Conservation (phyloP, 2,329 filamentous ascomycete species). For the Geoglossum cookeanum region DNA sequence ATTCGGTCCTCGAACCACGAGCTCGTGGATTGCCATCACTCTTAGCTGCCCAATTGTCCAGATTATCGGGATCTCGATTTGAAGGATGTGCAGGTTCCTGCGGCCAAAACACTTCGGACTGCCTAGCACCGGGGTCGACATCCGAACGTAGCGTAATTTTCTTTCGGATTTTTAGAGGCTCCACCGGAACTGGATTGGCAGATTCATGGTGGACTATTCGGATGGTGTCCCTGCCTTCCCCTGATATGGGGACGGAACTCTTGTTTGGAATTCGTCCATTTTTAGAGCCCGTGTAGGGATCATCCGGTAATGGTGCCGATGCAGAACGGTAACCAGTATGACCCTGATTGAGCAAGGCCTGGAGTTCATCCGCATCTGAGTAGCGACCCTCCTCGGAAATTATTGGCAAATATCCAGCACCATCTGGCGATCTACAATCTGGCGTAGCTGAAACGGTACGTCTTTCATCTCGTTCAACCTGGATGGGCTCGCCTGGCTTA, state of each 20-base stretch:
- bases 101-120: background rate
- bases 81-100: background rate
- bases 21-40: background rate
- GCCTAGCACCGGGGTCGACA: slow-evolving; percentile 5
- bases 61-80: background rate
- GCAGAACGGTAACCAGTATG: background rate
- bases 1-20: background rate
- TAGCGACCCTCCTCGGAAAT: slow-evolving; percentile 31
- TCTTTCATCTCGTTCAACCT: slow-evolving; percentile 14
- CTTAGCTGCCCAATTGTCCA: background rate
- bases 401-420: slow-evolving; percentile 23
- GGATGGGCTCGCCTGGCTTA: slow-evolving; percentile 19
- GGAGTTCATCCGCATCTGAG: slow-evolving; percentile 13
- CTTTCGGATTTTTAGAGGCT: slow-evolving; percentile 37
- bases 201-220: slow-evolving; percentile 36
- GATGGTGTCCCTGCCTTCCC: slow-evolving; percentile 28
- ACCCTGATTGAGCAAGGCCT: background rate
- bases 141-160: slow-evolving; percentile 15
- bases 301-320: slow-evolving; percentile 6
- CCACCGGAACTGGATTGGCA: slow-evolving; percentile 24
- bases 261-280: slow-evolving; percentile 5
- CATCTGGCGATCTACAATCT: slow-evolving; percentile 14
- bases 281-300: slow-evolving; percentile 6
- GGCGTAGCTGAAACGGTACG: slow-evolving; percentile 27
- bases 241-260: slow-evolving; percentile 4